phyloP scores from a whole-genome alignment of 2,329 filamentous ascomycete genomes.

The Paecilomyces sp. region DNA sequence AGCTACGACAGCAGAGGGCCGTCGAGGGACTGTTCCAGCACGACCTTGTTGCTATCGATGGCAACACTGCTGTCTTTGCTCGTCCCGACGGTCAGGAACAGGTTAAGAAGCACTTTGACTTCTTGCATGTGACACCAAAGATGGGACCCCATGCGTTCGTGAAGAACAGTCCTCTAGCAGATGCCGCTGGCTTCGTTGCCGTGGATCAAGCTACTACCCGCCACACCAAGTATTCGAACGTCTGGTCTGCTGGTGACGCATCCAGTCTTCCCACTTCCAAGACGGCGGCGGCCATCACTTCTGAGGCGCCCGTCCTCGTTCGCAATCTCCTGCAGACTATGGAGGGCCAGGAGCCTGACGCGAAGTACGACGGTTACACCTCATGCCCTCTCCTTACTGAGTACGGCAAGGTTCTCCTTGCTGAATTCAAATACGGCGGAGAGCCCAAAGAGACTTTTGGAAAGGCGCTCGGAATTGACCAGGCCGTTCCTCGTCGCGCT shows the following conservation, averaged over 20 bases:
- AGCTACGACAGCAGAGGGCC: constrained; percentile 46
- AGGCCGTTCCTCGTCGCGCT: constrained; percentile 46
- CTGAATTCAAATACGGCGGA: constrained; percentile 60
- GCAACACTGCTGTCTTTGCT: constrained; percentile 47
- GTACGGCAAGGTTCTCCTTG: constrained; percentile 57
- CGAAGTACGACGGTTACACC: constrained; percentile 49
- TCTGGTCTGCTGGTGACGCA: constrained; percentile 55
- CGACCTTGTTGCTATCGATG: constrained; percentile 48
- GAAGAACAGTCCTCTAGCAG: constrained; percentile 47
- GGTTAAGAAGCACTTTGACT: constrained; percentile 45
- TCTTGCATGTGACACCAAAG: constrained; percentile 53
- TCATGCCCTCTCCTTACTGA: constrained; percentile 50
- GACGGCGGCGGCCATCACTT: constrained; percentile 48
- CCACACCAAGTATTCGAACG: constrained; percentile 49
- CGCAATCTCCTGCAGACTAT: constrained; percentile 40
- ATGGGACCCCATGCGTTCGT: constrained; percentile 52
- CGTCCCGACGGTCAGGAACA: constrained; percentile 36
- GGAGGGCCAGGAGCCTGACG: constrained; percentile 40
- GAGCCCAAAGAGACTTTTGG: constrained; percentile 58
- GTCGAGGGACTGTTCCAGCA: constrained; percentile 55
- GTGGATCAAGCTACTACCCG: constrained; percentile 48
- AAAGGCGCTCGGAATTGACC: constrained; percentile 49
- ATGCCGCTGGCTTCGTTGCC: constrained; percentile 52
- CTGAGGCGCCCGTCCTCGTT: constrained; percentile 47
- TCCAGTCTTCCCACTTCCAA: constrained; percentile 54